Percentiles rank a stretch among this genome's conserved stretches.
Conservation (phyloP, 1,139 yeast species). For the Kodamaea suecica region DNA sequence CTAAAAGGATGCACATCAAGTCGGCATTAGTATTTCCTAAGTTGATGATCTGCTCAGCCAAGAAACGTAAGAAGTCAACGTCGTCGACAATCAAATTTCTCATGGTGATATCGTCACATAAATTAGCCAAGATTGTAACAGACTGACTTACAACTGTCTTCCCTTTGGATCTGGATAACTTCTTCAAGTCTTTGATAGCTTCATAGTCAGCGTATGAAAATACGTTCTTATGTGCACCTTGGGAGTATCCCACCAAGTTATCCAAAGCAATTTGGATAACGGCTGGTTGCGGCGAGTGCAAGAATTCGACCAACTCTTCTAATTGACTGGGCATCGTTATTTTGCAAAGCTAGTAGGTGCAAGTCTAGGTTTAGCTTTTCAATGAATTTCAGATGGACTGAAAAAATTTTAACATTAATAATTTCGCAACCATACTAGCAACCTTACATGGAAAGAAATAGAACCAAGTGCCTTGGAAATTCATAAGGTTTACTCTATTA, state of each 20-base stretch:
- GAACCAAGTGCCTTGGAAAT: not conserved
- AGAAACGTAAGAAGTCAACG: constrained; percentile 50
- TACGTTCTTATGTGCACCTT: constrained; percentile 60
- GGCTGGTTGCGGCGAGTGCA: constrained; percentile 80
- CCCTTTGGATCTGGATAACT: constrained; percentile 49
- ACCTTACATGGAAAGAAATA: not conserved
- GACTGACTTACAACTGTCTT: constrained; percentile 62
- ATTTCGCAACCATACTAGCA: not conserved
- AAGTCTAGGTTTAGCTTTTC: too few relatives aligned
- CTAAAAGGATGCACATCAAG: constrained; percentile 75
- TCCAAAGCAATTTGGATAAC: constrained; percentile 85
- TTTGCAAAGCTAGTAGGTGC: too few relatives aligned
- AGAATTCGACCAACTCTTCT: constrained; percentile 72
- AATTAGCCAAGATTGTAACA: constrained; percentile 74
- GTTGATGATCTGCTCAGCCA: constrained; percentile 54
- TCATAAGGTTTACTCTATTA: too few relatives aligned
- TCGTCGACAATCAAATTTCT: constrained; percentile 67
- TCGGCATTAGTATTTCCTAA: constrained; percentile 68
- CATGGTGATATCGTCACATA: constrained; percentile 70
- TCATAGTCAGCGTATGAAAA: constrained; percentile 70
- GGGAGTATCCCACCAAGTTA: constrained; percentile 78
- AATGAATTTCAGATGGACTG: not conserved
- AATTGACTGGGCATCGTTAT: constrained; percentile 54
- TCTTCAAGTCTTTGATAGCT: constrained; percentile 73
- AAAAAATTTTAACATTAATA: not conserved